These are phyloP conservation scores for Primulina huaijiensis DNA, from an alignment of 257 asterid species.

Conservation along the genomic window DNA sequence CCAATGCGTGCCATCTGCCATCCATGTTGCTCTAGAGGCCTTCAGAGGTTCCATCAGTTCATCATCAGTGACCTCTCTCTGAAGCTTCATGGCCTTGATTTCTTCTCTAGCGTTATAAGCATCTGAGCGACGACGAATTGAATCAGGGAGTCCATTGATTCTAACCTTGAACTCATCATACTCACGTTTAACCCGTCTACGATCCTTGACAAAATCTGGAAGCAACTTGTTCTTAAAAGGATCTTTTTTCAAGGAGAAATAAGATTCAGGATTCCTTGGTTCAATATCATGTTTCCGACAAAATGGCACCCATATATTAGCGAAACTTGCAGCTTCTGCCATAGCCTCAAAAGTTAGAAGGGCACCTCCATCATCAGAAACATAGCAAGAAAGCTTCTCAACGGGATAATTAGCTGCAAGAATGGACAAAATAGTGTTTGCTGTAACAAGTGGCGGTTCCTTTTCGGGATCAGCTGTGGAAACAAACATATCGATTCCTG, in stretches of 20 bases:
- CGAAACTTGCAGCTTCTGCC: slow-evolving; percentile 71
- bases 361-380: slow-evolving; percentile 67
- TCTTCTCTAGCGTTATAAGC: slow-evolving; percentile 65
- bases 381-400: slow-evolving; percentile 59
- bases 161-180: slow-evolving; percentile 70
- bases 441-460: slow-evolving; percentile 66
- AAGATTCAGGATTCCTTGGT: slow-evolving; percentile 58
- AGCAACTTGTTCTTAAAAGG: slow-evolving; percentile 55
- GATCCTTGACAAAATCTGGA: slow-evolving; percentile 53
- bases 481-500: slow-evolving; percentile 53
- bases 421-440: slow-evolving; percentile 58
- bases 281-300: slow-evolving; percentile 61
- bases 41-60: slow-evolving; percentile 45
- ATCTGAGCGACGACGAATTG: slow-evolving; percentile 59
- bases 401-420: slow-evolving; percentile 60
- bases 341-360: slow-evolving; percentile 63
- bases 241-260: slow-evolving; percentile 49
- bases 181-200: slow-evolving; percentile 61
- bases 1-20: slow-evolving; percentile 79
- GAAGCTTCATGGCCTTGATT: slow-evolving; percentile 48
- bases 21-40: slow-evolving; percentile 67
- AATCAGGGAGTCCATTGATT: slow-evolving; percentile 50
- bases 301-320: slow-evolving; percentile 60
- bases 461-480: slow-evolving; percentile 68
- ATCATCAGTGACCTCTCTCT: slow-evolving; percentile 41